Conservation (phyloP, 495 filamentous ascomycete species). For the Evernia prunastri region DNA sequence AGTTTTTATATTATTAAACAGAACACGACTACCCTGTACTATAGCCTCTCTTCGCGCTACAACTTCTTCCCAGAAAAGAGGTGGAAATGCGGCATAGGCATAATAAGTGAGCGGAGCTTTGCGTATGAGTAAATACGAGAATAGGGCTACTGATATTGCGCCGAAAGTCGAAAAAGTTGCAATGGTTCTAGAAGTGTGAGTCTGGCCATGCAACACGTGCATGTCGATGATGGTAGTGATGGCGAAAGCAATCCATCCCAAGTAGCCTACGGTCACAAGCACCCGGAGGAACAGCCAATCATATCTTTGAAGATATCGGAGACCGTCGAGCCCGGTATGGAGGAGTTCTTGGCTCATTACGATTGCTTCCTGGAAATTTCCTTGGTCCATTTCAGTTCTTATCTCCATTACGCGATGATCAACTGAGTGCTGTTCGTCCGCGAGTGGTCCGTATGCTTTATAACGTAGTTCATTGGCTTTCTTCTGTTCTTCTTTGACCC, state of each 20-base stretch:
- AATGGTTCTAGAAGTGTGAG: constrained; percentile 57
- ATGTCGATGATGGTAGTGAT: constrained; percentile 85
- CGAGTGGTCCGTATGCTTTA: constrained; percentile 58
- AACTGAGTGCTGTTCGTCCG: constrained; percentile 54
- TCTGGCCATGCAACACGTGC: constrained; percentile 72
- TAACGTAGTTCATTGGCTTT: constrained; percentile 67
- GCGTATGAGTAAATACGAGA: constrained; percentile 71
- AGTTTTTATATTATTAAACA: constrained; percentile 63
- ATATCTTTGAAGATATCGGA: constrained; percentile 91
- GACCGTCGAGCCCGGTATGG: constrained; percentile 67
- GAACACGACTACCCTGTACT: constrained; percentile 54
- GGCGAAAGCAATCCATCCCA: constrained; percentile 95
- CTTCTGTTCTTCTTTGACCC: constrained; percentile 87
- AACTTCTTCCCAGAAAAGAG: constrained; percentile 95
- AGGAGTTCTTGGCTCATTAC: constrained; percentile 67
- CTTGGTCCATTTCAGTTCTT: constrained; percentile 56
- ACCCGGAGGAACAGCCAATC: constrained; percentile 97
- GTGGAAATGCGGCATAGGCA: constrained; percentile 84
- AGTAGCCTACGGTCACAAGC: constrained; percentile 87
- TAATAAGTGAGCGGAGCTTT: constrained; percentile 82
- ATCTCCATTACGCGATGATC: constrained; percentile 65
- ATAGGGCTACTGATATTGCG: constrained; percentile 66
- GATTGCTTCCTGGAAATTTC: constrained; percentile 67
- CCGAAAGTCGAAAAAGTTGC: constrained; percentile 62
- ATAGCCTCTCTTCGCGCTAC: constrained; percentile 70